Percentiles rank a stretch among this genome's conserved stretches.
Conservation (phyloP, 306 rosid species). For the Benincasa hispida region DNA sequence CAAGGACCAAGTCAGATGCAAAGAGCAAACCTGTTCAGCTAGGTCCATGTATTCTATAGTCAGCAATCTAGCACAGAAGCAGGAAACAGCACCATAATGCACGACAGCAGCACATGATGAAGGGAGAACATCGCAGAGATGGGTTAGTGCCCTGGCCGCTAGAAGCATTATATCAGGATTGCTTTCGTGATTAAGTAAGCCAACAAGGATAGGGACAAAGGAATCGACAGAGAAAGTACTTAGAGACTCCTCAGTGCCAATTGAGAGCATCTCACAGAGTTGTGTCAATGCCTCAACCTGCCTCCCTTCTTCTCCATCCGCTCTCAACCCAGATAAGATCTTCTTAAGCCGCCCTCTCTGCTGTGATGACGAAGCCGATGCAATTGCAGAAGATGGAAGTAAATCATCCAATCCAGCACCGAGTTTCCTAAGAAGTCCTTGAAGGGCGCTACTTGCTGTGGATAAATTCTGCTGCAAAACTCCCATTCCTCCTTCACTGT, state of each 20-base stretch:
- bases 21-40: slow-evolving; percentile 85
- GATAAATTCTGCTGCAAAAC: slow-evolving; percentile 71
- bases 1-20: not conserved
- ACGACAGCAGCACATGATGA: slow-evolving; percentile 97
- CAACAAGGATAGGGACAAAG: slow-evolving; percentile 89
- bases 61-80: slow-evolving; percentile 87
- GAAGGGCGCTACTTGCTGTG: slow-evolving; percentile 94
- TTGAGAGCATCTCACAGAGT: slow-evolving; percentile 90
- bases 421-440: slow-evolving; percentile 81
- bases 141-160: slow-evolving; percentile 94
- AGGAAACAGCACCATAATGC: slow-evolving; percentile 91
- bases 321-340: slow-evolving; percentile 69
- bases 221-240: slow-evolving; percentile 92
- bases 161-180: slow-evolving; percentile 99
- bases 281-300: slow-evolving; percentile 97
- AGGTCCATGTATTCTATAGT: slow-evolving; percentile 98
- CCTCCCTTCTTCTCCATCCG: slow-evolving; percentile 88
- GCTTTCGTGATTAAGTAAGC: slow-evolving; percentile 87
- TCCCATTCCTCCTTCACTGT: slow-evolving; percentile 79
- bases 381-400: slow-evolving; percentile 70
- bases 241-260: slow-evolving; percentile 91
- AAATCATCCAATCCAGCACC: slow-evolving; percentile 97
- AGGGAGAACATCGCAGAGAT: slow-evolving; percentile 87
- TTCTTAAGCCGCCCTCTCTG: slow-evolving; percentile 92
- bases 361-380: slow-evolving; percentile 63